These are phyloP conservation scores for Penicillium nucicola DNA, from an alignment of 495 filamentous ascomycete genomes.

Conservation along the genomic window DNA sequence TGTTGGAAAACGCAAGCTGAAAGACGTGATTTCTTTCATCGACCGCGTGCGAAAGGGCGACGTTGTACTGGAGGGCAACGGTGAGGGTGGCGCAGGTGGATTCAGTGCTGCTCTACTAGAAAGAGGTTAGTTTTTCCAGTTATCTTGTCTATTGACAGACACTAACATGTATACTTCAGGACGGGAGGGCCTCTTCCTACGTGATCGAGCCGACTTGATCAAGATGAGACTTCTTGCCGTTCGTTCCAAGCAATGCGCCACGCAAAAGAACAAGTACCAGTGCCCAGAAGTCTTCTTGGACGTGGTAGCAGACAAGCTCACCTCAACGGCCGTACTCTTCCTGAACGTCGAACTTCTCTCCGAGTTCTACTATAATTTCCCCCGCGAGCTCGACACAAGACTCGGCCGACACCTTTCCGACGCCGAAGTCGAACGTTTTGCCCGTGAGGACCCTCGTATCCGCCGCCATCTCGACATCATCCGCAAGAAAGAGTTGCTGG, in stretches of 20 bases:
- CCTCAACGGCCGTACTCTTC: constrained; percentile 92
- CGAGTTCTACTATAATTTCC: constrained; percentile 97
- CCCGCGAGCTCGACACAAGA: constrained; percentile 81
- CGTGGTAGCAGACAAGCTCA: constrained; percentile 92
- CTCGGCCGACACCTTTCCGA: constrained; percentile 79
- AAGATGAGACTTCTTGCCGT: constrained; percentile 85
- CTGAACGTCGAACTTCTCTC: constrained; percentile 94
- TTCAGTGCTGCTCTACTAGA: constrained; percentile 80
- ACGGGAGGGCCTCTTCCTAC: constrained; percentile 88
- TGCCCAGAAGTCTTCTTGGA: constrained; percentile 98
- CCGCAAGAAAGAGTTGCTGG: constrained; percentile 84
- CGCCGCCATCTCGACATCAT: constrained; percentile 87
- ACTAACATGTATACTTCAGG: constrained; percentile 49
- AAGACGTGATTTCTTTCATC: constrained; percentile 87
- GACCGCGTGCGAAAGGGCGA: constrained; percentile 85
- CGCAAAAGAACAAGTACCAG: constrained; percentile 83
- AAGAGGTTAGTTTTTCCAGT: constrained; percentile 58
- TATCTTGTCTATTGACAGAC: background rate
- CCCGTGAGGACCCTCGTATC: constrained; percentile 87
- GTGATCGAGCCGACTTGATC: constrained; percentile 82
- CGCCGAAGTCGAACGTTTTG: constrained; percentile 82
- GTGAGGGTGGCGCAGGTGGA: constrained; percentile 80
- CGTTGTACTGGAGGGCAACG: constrained; percentile 76
- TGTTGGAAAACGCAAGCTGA: constrained; percentile 77
- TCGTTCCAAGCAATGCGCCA: constrained; percentile 81